Percentiles rank a stretch among this genome's conserved stretches.
Evolutionary conservation across 129 eudicot genomes (phyloP).

Genomic region (Lactuca saligna): DNA sequence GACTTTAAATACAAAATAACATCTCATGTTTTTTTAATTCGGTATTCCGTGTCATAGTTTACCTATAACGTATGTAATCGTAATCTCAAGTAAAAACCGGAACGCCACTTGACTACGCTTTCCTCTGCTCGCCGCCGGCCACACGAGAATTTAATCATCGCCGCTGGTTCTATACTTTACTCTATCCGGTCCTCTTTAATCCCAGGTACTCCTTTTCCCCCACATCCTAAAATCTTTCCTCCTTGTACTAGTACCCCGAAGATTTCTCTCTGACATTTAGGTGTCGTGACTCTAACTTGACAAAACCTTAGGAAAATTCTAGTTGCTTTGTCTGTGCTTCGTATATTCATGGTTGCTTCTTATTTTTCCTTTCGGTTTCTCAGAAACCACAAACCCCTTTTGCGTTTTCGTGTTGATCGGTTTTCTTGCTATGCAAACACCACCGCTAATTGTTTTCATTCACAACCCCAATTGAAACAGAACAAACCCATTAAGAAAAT

Average conservation of each 20-base stretch:
- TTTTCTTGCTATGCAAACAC: conserved; percentile 14
- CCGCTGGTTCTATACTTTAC: background rate
- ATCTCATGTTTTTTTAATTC: no score
- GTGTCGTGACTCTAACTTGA: background rate
- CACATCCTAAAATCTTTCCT: background rate
- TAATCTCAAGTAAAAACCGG: no score
- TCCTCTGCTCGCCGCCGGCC: conserved; percentile 1
- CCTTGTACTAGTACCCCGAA: background rate
- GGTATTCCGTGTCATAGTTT: no score
- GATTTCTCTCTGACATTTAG: background rate
- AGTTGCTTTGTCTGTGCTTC: background rate
- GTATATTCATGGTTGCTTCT: conserved; percentile 41
- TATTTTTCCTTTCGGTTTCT: conserved; percentile 25
- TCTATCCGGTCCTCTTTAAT: background rate
- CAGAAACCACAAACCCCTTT: conserved; percentile 31
- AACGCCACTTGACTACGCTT: background rate
- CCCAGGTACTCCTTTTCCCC: background rate
- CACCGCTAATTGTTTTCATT: conserved; percentile 22
- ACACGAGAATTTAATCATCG: conserved; percentile 3
- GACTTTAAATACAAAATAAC: no score
- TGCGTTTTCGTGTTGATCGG: conserved; percentile 3
- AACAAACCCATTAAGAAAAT: conserved; percentile 24
- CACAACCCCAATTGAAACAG: conserved; percentile 32
- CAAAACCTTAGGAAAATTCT: background rate
- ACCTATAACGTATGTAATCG: no score